Evolutionary conservation across 208 protist species (phyloP).

Genomic region (Crithidia bombi): DNA sequence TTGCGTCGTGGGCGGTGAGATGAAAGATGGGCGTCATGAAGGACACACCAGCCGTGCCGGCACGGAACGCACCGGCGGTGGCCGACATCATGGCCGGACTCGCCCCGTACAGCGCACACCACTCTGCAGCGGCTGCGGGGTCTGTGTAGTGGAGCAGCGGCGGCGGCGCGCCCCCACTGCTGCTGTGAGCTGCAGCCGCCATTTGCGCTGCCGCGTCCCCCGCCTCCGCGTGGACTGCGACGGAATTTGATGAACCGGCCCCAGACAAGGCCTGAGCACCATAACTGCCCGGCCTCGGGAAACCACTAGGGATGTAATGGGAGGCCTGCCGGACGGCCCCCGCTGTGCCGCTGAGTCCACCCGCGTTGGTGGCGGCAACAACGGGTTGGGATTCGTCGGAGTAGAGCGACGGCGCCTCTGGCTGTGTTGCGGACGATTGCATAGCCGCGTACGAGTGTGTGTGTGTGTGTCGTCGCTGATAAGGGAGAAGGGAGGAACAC

Average conservation of each 20-base stretch:
- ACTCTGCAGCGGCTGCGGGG: slow-evolving; percentile 27
- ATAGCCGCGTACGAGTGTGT: not conserved
- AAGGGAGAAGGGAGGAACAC: too few relatives aligned
- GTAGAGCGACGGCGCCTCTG: not conserved
- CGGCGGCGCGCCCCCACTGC: not conserved
- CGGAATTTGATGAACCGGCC: not conserved
- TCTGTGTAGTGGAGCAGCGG: not conserved
- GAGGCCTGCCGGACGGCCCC: not conserved
- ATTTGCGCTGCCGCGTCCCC: not conserved
- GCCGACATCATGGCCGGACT: slow-evolving; percentile 31
- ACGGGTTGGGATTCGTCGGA: not conserved
- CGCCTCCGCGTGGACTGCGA: not conserved
- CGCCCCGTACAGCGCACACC: slow-evolving; percentile 29
- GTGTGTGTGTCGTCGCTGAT: slow-evolving; percentile 1
- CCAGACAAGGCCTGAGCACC: not conserved
- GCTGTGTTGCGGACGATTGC: not conserved
- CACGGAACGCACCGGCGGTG: slow-evolving; percentile 18
- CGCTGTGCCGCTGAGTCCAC: not conserved
- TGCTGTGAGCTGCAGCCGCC: not conserved
- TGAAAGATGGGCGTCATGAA: slow-evolving; percentile 82
- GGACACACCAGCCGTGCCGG: slow-evolving; percentile 36
- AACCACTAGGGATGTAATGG: slow-evolving; percentile 33
- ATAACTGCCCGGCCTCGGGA: slow-evolving; percentile 6
- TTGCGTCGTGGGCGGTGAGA: slow-evolving; percentile 69
- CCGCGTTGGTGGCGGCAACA: not conserved